A percentile compares a stretch with the other conserved stretches of the same genome.
These are phyloP conservation scores for Fonsecaea pugnacius DNA, from an alignment of 2,329 filamentous ascomycete genomes.

Conservation along the genomic window DNA sequence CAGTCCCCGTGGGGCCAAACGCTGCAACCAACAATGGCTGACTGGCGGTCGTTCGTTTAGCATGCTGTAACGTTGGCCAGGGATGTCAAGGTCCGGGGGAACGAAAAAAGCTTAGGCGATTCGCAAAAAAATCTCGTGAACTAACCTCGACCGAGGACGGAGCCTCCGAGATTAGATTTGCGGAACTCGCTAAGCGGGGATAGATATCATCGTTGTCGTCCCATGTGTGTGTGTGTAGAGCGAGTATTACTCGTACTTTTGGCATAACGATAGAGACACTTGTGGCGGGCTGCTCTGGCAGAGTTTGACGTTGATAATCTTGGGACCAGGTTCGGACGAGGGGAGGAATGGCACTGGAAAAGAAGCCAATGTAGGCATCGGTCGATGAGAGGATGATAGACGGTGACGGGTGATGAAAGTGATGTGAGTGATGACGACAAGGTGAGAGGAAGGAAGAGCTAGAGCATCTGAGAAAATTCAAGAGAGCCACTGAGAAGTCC, in stretches of 20 bases:
- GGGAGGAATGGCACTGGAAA: neutral
- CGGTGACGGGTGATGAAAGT: neutral
- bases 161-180: constrained; percentile 21
- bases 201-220: neutral
- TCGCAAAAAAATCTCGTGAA: neutral
- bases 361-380: constrained; percentile 3
- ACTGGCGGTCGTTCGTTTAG: constrained; percentile 1
- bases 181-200: constrained; percentile 14
- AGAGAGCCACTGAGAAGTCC: neutral
- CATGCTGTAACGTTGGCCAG: constrained; percentile 22
- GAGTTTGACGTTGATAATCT: neutral
- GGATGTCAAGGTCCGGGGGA: constrained; percentile 7
- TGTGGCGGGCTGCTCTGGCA: neutral
- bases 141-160: constrained; percentile 4
- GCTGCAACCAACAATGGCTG: constrained; percentile 9
- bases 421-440: constrained; percentile 5
- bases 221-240: neutral
- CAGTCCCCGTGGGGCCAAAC: constrained; percentile 20
- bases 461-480: neutral
- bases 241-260: neutral
- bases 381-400: constrained; percentile 1
- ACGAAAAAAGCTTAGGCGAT: constrained; percentile 3
- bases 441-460: neutral
- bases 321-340: neutral
- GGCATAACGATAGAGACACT: neutral